phyloP scores from a whole-genome alignment of 1,284 basidiomycete species.

The Vanrija sp. region DNA sequence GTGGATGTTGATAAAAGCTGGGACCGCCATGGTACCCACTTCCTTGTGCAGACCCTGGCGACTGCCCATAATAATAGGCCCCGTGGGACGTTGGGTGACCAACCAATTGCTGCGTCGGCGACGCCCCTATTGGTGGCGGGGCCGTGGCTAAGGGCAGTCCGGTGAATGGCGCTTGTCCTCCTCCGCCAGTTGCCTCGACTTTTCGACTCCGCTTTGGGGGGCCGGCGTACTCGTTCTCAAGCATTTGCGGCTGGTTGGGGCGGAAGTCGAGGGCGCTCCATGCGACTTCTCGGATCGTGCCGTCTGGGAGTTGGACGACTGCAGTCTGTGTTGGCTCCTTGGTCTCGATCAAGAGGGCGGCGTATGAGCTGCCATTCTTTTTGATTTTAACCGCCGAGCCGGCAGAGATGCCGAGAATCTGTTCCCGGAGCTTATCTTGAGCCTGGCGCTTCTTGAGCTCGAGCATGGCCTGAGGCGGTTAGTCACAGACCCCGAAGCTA shows the following conservation, averaged over 20 bases:
- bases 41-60: too few relatives aligned
- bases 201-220: conserved; percentile 18
- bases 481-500: too few relatives aligned
- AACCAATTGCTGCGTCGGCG: too few relatives aligned
- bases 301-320: conserved; percentile 53
- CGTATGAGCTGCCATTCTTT: conserved; percentile 69
- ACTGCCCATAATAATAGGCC: too few relatives aligned
- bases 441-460: conserved; percentile 61
- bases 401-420: conserved; percentile 61
- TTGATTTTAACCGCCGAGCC: conserved; percentile 75
- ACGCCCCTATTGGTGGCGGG: too few relatives aligned
- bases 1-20: too few relatives aligned
- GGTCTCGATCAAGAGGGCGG: conserved; percentile 67
- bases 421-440: conserved; percentile 58
- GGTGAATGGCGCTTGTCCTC: too few relatives aligned
- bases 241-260: conserved; percentile 4
- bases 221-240: conserved; percentile 18
- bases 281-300: not conserved
- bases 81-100: too few relatives aligned
- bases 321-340: conserved; percentile 64
- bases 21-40: too few relatives aligned
- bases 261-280: conserved; percentile 18
- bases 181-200: not conserved
- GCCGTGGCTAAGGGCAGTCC: too few relatives aligned
- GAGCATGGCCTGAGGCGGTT: conserved; percentile 48